Conservation (phyloP, 176 grass and related monocot species). For the Oryza rufipogon region DNA sequence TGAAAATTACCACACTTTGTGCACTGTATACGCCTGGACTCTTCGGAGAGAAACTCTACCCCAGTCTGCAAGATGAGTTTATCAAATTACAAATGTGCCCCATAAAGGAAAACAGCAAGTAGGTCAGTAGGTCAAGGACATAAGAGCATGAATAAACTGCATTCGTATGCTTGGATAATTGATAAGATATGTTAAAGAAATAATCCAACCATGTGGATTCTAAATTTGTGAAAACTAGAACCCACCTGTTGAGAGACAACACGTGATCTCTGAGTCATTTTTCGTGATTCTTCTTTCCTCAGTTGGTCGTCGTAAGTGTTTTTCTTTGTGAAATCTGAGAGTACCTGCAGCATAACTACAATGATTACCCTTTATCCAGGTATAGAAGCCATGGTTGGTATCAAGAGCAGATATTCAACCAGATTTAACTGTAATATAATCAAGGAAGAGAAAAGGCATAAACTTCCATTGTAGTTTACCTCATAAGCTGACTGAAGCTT, state of each 20-base stretch:
- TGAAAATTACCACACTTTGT: conserved; percentile 98
- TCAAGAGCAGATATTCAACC: conserved; percentile 21
- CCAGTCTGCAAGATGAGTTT: conserved; percentile 59
- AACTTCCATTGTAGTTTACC: conserved; percentile 56
- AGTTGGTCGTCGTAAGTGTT: conserved; percentile 85
- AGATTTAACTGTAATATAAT: conserved; percentile 21
- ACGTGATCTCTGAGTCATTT: conserved; percentile 63
- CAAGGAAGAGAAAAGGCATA: conserved; percentile 14
- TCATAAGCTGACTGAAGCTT: conserved; percentile 99
- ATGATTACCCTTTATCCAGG: conserved; percentile 34
- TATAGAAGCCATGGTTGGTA: not conserved
- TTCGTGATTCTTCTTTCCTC: conserved; percentile 81
- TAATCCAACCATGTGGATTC: not conserved
- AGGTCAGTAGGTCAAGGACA: not conserved
- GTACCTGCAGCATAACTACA: conserved; percentile 60
- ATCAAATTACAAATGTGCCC: not conserved
- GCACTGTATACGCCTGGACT: conserved; percentile 96
- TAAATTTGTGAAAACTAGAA: conserved; percentile 18
- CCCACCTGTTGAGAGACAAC: conserved; percentile 77
- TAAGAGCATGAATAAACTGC: not conserved
- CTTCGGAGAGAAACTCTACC: conserved; percentile 85
- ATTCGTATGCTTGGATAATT: conserved; percentile 16
- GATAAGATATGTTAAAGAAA: conserved; percentile 17
- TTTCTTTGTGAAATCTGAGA: conserved; percentile 92
- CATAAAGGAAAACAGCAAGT: not conserved